A percentile compares a stretch with the other conserved stretches of the same genome.
These are phyloP conservation scores for Lithospermum erythrorhizon DNA, from an alignment of 257 asterid species.

Conservation along the genomic window DNA sequence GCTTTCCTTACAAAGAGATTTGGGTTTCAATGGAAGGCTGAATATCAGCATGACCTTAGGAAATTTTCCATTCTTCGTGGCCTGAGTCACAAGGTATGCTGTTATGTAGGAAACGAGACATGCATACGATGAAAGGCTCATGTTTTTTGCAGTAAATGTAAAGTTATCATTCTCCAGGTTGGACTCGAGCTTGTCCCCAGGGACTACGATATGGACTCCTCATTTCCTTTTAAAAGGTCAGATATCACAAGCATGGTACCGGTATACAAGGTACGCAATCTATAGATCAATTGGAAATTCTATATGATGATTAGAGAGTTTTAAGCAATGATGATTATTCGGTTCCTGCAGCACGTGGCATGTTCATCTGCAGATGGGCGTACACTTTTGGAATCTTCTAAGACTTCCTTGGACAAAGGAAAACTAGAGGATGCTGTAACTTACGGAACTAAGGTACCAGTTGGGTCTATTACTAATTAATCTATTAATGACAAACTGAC, in stretches of 20 bases:
- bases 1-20: conserved; percentile 46
- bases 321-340: conserved; percentile 18
- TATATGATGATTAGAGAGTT: conserved; percentile 13
- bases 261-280: conserved; percentile 43
- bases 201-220: conserved; percentile 69
- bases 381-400: conserved; percentile 64
- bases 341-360: conserved; percentile 51
- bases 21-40: conserved; percentile 54
- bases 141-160: conserved; percentile 5
- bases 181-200: conserved; percentile 75
- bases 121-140: background rate
- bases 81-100: conserved; percentile 62
- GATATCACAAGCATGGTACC: conserved; percentile 72
- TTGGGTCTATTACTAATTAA: background rate
- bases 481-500: background rate
- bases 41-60: conserved; percentile 33
- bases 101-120: conserved; percentile 1
- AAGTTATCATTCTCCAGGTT: conserved; percentile 29
- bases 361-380: conserved; percentile 88
- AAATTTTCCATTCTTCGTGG: conserved; percentile 74
- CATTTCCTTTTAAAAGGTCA: conserved; percentile 52
- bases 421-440: conserved; percentile 78
- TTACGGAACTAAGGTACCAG: conserved; percentile 59
- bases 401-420: conserved; percentile 73
- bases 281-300: conserved; percentile 11